These are phyloP conservation scores for Paradendryphiella salina DNA, from an alignment of 2,329 filamentous ascomycete species.

Conservation along the genomic window DNA sequence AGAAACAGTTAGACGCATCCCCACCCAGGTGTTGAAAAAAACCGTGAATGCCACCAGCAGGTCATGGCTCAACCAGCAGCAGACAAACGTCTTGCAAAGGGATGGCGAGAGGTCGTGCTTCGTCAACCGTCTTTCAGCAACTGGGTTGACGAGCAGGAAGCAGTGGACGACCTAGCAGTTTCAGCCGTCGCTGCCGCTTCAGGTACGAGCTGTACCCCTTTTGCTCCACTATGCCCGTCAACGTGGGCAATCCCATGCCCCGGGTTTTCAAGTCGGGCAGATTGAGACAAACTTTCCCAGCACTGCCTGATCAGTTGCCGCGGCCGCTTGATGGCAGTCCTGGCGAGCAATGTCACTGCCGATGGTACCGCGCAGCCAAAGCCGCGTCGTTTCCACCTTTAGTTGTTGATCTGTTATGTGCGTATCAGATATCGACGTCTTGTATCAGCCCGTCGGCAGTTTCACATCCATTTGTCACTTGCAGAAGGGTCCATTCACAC, in stretches of 20 bases:
- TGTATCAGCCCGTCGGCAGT: conserved; percentile 43
- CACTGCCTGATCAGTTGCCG: background rate
- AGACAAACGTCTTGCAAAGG: conserved; percentile 14
- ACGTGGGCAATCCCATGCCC: background rate
- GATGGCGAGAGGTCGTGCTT: conserved; percentile 4
- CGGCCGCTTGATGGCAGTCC: conserved; percentile 7
- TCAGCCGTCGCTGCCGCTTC: conserved; percentile 23
- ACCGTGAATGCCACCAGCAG: conserved; percentile 20
- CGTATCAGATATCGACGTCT: conserved; percentile 38
- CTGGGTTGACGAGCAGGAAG: conserved; percentile 11
- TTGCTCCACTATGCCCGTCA: conserved; percentile 3
- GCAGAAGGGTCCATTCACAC: conserved; percentile 20
- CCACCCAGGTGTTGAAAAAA: conserved; percentile 14
- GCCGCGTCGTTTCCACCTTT: conserved; percentile 6
- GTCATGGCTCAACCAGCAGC: conserved; percentile 25
- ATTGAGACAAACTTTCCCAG: conserved; percentile 3
- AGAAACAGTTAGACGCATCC: conserved; percentile 23
- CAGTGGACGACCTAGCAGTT: conserved; percentile 20
- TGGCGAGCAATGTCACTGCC: conserved; percentile 6
- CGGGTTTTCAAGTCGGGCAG: background rate
- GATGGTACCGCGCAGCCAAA: conserved; percentile 1
- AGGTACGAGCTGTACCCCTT: conserved; percentile 6
- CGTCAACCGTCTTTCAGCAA: conserved; percentile 12
- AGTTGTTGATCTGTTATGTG: conserved; percentile 34
- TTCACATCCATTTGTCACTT: conserved; percentile 41